phyloP scores from a whole-genome alignment of 2,329 filamentous ascomycete species.

The Endothia cerciana region DNA sequence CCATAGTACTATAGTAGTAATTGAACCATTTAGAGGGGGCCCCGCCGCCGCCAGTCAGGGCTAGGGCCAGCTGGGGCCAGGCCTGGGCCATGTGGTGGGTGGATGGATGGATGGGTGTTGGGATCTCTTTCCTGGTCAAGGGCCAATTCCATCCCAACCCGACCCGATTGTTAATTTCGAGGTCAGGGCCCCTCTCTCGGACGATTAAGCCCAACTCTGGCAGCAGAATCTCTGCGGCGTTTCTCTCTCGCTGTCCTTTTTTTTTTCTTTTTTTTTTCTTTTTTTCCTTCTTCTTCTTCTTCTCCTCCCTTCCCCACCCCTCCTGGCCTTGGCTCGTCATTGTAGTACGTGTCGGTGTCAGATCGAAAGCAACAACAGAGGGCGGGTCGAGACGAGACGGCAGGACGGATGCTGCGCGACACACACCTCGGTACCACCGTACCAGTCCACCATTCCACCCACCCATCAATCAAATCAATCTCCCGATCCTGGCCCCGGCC shows the following conservation, averaged over 20 bases:
- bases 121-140: slow-evolving; percentile 2
- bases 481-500: not conserved
- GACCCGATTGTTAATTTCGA: not conserved
- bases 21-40: too few relatives aligned
- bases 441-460: not conserved
- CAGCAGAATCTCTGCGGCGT: not conserved
- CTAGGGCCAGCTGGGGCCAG: too few relatives aligned
- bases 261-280: not conserved
- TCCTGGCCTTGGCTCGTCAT: not conserved
- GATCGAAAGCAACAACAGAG: not conserved
- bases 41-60: too few relatives aligned
- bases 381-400: not conserved
- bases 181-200: too few relatives aligned
- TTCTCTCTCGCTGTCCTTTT: too few relatives aligned
- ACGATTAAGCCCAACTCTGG: not conserved
- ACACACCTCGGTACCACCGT: not conserved
- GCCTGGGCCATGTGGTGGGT: too few relatives aligned
- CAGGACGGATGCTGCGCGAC: not conserved
- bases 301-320: not conserved
- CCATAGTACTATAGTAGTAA: too few relatives aligned
- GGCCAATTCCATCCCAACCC: not conserved
- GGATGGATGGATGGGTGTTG: too few relatives aligned
- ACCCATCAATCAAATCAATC: too few relatives aligned
- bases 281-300: not conserved
- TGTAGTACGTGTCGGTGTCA: not conserved